phyloP scores from a whole-genome alignment of 2,329 filamentous ascomycete genomes.

The Penicillium polonicum region DNA sequence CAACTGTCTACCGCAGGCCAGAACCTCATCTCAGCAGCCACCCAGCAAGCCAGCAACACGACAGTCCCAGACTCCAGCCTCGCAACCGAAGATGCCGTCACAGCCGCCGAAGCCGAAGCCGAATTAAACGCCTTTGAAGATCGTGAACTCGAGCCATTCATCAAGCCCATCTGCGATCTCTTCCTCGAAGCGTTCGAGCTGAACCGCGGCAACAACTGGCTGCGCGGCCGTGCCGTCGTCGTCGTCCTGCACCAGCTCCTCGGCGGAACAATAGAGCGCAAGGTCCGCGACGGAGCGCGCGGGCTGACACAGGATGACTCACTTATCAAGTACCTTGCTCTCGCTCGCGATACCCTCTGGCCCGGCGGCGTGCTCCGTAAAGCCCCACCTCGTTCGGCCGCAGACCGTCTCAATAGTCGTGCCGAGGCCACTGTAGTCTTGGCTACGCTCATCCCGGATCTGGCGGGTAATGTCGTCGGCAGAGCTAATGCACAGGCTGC shows the following conservation, averaged over 20 bases:
- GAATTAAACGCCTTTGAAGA: slow-evolving; percentile 92
- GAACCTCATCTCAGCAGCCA: slow-evolving; percentile 64
- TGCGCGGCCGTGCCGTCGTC: slow-evolving; percentile 90
- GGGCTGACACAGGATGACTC: slow-evolving; percentile 73
- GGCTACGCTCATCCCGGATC: slow-evolving; percentile 82
- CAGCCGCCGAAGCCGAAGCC: slow-evolving; percentile 77
- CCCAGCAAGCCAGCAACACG: slow-evolving; percentile 50
- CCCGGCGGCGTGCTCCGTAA: slow-evolving; percentile 56
- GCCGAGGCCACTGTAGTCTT: slow-evolving; percentile 88
- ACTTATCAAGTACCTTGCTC: slow-evolving; percentile 70
- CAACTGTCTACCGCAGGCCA: slow-evolving; percentile 91
- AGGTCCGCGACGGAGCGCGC: slow-evolving; percentile 81
- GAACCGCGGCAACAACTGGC: slow-evolving; percentile 94
- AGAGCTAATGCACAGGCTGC: slow-evolving; percentile 87
- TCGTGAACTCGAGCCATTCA: slow-evolving; percentile 86
- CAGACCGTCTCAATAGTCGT: slow-evolving; percentile 75
- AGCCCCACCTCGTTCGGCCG: slow-evolving; percentile 56
- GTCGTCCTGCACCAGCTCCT: slow-evolving; percentile 94
- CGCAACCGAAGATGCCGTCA: slow-evolving; percentile 49
- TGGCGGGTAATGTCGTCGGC: slow-evolving; percentile 91
- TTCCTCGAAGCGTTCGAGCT: slow-evolving; percentile 95
- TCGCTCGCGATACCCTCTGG: slow-evolving; percentile 79
- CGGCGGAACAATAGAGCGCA: slow-evolving; percentile 92
- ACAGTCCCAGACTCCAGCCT: slow-evolving; percentile 47
- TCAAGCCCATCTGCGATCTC: slow-evolving; percentile 96